Evolutionary conservation across 306 rosid species (phyloP).

Genomic region (Ormosia semicastrata): DNA sequence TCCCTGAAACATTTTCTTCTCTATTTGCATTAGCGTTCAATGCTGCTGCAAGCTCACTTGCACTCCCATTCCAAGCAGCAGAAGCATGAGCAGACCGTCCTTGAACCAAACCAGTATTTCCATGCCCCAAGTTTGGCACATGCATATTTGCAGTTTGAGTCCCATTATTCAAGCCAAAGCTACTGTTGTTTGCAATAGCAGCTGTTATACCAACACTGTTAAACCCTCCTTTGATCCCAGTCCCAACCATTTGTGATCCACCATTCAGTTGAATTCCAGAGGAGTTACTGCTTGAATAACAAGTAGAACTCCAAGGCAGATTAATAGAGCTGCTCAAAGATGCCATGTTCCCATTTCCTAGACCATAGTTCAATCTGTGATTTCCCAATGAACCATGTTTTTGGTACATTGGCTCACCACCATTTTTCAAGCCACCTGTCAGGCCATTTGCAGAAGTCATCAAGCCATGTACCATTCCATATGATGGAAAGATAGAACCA

Average conservation of each 20-base stretch:
- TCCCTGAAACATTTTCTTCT: constrained; percentile 4
- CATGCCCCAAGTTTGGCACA: not conserved
- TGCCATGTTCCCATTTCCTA: not conserved
- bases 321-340: not conserved
- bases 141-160: not conserved
- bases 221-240: not conserved
- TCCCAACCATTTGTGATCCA: not conserved
- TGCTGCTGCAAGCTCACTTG: not conserved
- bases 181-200: not conserved
- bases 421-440: not conserved
- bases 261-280: constrained; percentile 21
- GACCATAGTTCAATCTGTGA: not conserved
- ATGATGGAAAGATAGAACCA: not conserved
- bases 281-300: not conserved
- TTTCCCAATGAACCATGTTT: constrained; percentile 1
- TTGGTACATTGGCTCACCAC: not conserved
- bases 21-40: not conserved
- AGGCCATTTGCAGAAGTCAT: constrained; percentile 5
- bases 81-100: not conserved
- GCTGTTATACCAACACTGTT: not conserved
- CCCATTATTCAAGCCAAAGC: not conserved
- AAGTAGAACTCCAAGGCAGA: not conserved
- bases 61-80: not conserved
- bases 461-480: not conserved
- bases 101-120: not conserved